Conservation (phyloP, 2,329 filamentous ascomycete species). For the Xylariaceae sp. region DNA sequence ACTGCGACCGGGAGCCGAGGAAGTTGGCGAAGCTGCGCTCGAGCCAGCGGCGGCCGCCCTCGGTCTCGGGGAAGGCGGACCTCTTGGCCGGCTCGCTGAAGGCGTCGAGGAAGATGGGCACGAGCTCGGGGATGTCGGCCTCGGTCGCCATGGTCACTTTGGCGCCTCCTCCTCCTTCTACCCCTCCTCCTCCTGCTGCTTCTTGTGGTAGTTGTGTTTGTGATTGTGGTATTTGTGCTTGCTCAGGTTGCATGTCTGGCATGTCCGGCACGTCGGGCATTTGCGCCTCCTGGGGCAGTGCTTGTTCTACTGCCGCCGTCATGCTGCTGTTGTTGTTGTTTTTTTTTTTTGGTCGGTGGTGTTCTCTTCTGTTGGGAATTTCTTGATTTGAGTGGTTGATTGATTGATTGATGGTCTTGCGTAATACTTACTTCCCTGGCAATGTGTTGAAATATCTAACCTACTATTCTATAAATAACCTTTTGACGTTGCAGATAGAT, state of each 20-base stretch:
- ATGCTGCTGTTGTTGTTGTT: no score
- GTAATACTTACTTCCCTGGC: no score
- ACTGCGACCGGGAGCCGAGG: conserved; percentile 20
- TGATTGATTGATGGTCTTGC: no score
- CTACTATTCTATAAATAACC: no score
- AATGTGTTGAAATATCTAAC: no score
- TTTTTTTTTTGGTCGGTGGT: no score
- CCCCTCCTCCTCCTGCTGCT: not conserved
- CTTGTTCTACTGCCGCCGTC: not conserved
- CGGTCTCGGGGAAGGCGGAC: conserved; percentile 21
- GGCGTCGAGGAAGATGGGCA: conserved; percentile 24
- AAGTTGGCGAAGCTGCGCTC: conserved; percentile 25
- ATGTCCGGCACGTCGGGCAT: no score
- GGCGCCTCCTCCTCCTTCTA: not conserved
- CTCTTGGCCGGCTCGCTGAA: conserved; percentile 21
- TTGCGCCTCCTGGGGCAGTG: not conserved
- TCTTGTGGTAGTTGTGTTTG: not conserved
- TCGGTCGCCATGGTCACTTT: conserved; percentile 20
- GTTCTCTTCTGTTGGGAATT: no score
- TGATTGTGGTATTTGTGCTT: not conserved
- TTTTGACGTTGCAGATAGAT: no score
- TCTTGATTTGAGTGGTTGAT: no score
- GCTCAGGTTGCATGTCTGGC: not conserved
- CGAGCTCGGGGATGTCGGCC: conserved; percentile 20
- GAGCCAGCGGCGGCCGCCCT: conserved; percentile 21